Evolutionary conservation across 2,329 filamentous ascomycete species (phyloP).

Genomic region (Colletotrichum kahawae): DNA sequence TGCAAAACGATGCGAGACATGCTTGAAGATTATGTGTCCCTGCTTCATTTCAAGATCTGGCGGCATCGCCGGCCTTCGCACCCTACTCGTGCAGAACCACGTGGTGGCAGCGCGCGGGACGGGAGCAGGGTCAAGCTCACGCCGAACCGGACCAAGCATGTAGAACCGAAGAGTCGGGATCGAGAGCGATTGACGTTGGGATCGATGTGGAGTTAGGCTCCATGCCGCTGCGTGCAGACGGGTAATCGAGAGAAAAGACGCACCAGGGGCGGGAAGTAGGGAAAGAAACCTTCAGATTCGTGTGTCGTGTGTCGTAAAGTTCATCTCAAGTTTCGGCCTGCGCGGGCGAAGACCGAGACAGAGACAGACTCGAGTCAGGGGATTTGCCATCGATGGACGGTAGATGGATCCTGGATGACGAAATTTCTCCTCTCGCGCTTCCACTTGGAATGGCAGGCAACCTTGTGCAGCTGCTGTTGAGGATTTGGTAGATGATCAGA

Average conservation of each 20-base stretch:
- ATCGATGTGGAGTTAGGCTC: neutral
- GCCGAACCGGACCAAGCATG: neutral
- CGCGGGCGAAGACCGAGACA: neutral
- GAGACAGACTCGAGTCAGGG: neutral
- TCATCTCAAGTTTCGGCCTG: constrained; percentile 3
- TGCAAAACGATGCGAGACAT: neutral
- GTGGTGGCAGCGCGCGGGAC: neutral
- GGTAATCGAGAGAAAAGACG: neutral
- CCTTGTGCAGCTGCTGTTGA: neutral
- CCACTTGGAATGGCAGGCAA: neutral
- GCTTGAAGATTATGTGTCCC: neutral
- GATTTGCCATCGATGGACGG: neutral
- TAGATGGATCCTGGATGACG: neutral
- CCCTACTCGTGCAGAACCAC: neutral
- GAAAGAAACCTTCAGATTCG: neutral
- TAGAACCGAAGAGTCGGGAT: neutral
- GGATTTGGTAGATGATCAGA: neutral
- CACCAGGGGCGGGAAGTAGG: neutral
- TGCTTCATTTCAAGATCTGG: neutral
- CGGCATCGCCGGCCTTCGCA: neutral
- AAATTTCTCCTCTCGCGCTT: neutral
- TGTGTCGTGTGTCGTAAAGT: neutral
- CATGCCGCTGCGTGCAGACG: neutral
- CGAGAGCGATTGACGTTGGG: neutral
- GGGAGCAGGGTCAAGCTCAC: neutral